Conservation (phyloP, 345 rosid species). For the Melaleuca alternifolia region DNA sequence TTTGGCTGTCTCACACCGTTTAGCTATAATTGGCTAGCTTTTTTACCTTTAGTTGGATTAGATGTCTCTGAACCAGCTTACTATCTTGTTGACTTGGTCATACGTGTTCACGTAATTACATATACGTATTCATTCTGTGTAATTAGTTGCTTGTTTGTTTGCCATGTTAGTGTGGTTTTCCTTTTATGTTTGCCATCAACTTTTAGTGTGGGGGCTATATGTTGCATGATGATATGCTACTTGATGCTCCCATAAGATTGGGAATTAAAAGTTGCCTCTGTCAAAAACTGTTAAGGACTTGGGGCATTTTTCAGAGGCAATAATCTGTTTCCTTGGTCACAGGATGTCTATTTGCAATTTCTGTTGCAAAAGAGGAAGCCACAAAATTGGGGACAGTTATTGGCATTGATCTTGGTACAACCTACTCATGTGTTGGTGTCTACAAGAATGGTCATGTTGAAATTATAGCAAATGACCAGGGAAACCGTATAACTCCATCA, state of each 20-base stretch:
- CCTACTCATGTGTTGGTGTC: slow-evolving; percentile 96
- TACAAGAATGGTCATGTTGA: slow-evolving; percentile 96
- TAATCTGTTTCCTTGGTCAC: background rate
- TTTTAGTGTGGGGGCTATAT: background rate
- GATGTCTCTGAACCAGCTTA: background rate
- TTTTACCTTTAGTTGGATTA: background rate
- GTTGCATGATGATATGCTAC: background rate
- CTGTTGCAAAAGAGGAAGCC: slow-evolving; percentile 62
- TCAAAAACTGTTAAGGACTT: background rate
- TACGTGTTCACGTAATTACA: background rate
- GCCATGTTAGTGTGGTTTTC: background rate
- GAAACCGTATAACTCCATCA: slow-evolving; percentile 94
- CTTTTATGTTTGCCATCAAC: background rate
- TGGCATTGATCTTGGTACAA: slow-evolving; percentile 95
- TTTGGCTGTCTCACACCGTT: background rate
- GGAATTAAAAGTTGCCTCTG: background rate
- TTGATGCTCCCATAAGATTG: background rate
- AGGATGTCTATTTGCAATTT: slow-evolving; percentile 54
- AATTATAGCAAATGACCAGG: slow-evolving; percentile 97
- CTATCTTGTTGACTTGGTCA: background rate
- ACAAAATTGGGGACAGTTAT: slow-evolving; percentile 84
- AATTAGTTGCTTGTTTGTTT: background rate
- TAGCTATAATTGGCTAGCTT: background rate
- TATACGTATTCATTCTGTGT: background rate
- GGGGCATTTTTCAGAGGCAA: background rate